Conservation (phyloP, 441 rosid genomes). For the Raphanus hybrid region DNA sequence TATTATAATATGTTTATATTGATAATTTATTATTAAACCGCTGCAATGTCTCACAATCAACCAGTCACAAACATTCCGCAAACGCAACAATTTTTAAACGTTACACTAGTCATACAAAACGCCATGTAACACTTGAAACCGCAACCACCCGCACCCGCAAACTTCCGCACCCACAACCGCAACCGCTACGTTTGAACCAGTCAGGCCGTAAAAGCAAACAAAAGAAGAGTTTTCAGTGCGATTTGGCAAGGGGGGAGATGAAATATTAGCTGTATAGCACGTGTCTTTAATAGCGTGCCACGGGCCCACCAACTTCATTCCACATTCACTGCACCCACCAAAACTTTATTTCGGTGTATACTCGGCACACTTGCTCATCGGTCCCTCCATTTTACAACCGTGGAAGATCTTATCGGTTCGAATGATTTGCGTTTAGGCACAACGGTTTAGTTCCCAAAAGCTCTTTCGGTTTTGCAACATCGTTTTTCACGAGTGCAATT, state of each 20-base stretch:
- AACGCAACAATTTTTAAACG: too few relatives aligned
- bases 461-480: background rate
- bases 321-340: constrained; percentile 16
- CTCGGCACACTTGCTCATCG: background rate
- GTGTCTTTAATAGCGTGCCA: constrained; percentile 20
- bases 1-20: too few relatives aligned
- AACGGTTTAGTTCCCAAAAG: background rate
- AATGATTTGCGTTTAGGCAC: background rate
- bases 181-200: too few relatives aligned
- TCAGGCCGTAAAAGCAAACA: background rate
- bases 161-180: too few relatives aligned
- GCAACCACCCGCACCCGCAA: background rate
- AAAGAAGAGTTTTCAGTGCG: background rate
- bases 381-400: background rate
- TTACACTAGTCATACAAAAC: too few relatives aligned
- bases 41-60: too few relatives aligned
- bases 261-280: constrained; percentile 20
- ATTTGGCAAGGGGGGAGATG: background rate
- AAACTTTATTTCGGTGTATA: background rate
- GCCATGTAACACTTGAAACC: too few relatives aligned
- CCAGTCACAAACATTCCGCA: too few relatives aligned
- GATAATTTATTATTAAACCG: too few relatives aligned
- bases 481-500: background rate
- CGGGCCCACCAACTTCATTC: background rate
- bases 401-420: background rate